Conservation (phyloP, 768 basidiomycete species). For the Tricholoma saponaceum region DNA sequence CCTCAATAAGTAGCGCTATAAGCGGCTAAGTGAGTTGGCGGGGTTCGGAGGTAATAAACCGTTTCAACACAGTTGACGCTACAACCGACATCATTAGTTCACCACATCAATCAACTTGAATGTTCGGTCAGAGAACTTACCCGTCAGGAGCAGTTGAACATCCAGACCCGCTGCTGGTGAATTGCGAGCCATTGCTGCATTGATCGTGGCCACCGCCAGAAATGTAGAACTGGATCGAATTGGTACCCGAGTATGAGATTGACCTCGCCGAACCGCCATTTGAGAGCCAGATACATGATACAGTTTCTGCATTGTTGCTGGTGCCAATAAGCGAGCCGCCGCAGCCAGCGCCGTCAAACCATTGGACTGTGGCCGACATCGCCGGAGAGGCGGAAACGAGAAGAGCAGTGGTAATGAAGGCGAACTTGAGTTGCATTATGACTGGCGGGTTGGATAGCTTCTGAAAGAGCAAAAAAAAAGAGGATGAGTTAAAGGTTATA, state of each 20-base stretch:
- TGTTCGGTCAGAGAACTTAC: constrained; percentile 9
- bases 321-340: background rate
- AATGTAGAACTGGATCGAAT: constrained; percentile 12
- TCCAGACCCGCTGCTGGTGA: constrained; percentile 12
- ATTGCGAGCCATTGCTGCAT: constrained; percentile 13
- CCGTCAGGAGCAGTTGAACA: constrained; percentile 14
- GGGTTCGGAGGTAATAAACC: too few relatives aligned
- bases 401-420: constrained; percentile 8
- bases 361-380: constrained; percentile 9
- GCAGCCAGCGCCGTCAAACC: background rate
- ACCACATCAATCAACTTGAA: constrained; percentile 7
- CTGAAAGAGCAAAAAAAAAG: constrained; percentile 5
- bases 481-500: background rate
- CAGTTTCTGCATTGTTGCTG: background rate
- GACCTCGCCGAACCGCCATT: constrained; percentile 7
- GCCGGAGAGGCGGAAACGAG: constrained; percentile 13
- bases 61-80: constrained; percentile 17
- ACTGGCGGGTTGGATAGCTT: constrained; percentile 9
- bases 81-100: constrained; percentile 5
- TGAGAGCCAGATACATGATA: constrained; percentile 8
- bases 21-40: too few relatives aligned
- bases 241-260: constrained; percentile 14
- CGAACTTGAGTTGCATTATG: constrained; percentile 18
- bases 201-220: constrained; percentile 14
- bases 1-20: too few relatives aligned